These are phyloP conservation scores for Vigna trinervia DNA, from an alignment of 306 rosid genomes.

Conservation along the genomic window DNA sequence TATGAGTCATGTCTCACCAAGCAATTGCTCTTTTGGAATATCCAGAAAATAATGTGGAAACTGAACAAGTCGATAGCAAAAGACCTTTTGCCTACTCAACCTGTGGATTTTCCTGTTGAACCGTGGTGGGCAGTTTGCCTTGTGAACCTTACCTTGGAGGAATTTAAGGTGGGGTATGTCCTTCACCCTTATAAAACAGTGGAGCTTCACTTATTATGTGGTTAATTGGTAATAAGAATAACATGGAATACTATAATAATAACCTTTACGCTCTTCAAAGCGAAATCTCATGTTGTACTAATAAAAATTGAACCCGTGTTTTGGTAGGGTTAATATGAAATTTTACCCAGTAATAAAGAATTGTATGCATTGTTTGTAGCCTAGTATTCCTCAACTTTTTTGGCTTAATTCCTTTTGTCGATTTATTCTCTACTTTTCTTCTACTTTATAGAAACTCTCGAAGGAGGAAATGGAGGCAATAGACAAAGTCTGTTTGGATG, in stretches of 20 bases:
- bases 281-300: neutral
- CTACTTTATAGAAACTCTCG: constrained; percentile 72
- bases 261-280: constrained; percentile 5
- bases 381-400: neutral
- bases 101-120: constrained; percentile 86
- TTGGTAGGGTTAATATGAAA: neutral
- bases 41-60: constrained; percentile 99
- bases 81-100: constrained; percentile 87
- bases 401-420: neutral
- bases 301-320: neutral
- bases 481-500: constrained; percentile 91
- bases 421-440: constrained; percentile 38
- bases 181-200: constrained; percentile 37
- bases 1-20: constrained; percentile 41
- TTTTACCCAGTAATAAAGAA: neutral
- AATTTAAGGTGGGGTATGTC: constrained; percentile 82
- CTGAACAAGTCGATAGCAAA: constrained; percentile 96
- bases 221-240: constrained; percentile 35
- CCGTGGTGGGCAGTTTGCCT: constrained; percentile 98
- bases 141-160: constrained; percentile 95
- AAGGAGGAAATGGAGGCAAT: constrained; percentile 84
- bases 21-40: constrained; percentile 58
- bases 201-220: constrained; percentile 26
- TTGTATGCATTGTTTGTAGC: neutral
- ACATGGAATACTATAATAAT: neutral